Base-by-base conservation (phyloP, 192 early-diverging fungal genomes). In the Podila verticillata region DNA sequence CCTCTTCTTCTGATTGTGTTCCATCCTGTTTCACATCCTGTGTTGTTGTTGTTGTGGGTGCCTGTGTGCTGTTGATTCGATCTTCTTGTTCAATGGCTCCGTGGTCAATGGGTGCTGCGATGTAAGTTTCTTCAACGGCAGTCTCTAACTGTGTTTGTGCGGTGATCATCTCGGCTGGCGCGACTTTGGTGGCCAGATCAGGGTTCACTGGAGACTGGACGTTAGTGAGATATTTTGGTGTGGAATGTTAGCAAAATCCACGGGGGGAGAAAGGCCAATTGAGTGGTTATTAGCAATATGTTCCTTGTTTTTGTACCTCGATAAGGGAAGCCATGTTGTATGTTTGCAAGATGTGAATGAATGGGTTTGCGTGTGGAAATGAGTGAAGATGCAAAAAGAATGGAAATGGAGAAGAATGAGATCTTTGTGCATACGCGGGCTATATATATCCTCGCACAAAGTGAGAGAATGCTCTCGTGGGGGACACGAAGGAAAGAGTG, bases 261-360 rank as follows among this genome's bases (percentile, higher is more conserved):
- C 39, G 39, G 39, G 39, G 39, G 39, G 39, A 15, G 39, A 10
- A 44, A 13, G 15, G 39, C 17, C 13, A 12, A 2, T 15, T 39
- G n/a, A n/a, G n/a, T 44, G 39, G 0, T 13, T 15, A 1, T 15
- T 36, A 22, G 35, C n/a, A n/a, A n/a, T n/a, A n/a, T 3, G 35
- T 10, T 13, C 10, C 35, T 35, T 65, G 17, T 65, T 65, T 48
- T 51, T 35, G n/a, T 73, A 73, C 71, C 63, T 65, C 63, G 39
- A 49, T 65, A 36, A 36, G 28, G 26, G 63, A 36, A 17, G 39
- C 12, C 30, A 64, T 20, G 49, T 73, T 57, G 49, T 36, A n/a
- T 15, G 71, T 28, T 34, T 64, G 57, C 63, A 66, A 59, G 63
- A 24, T 65, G 30, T 17, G 48, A 48, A 28, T 56, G 24, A n/a